Evolutionary conservation across 495 filamentous ascomycete species (phyloP).

Genomic region (Penicillium lividum): DNA sequence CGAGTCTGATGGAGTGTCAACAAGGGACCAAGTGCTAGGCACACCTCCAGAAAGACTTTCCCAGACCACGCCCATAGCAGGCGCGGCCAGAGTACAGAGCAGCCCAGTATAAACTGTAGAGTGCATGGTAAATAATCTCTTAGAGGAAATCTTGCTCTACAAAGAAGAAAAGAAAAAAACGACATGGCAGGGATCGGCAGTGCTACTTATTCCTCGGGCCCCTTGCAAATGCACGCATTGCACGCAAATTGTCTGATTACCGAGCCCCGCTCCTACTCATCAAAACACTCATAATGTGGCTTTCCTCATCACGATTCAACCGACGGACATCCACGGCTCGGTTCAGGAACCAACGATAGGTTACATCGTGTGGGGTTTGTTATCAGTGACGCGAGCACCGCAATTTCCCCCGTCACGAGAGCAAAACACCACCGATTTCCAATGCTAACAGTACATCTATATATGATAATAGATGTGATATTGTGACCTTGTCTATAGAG

Average conservation of each 20-base stretch:
- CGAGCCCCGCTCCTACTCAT: constrained; percentile 2
- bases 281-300: not conserved
- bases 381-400: constrained; percentile 9
- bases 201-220: constrained; percentile 16
- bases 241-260: constrained; percentile 6
- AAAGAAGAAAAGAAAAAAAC: constrained; percentile 3
- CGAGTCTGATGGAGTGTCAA: constrained; percentile 13
- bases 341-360: constrained; percentile 5
- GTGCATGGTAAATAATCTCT: constrained; percentile 15
- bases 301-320: constrained; percentile 3
- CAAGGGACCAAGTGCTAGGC: constrained; percentile 17
- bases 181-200: constrained; percentile 17
- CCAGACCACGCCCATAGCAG: constrained; percentile 21
- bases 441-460: too few species aligned
- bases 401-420: not conserved
- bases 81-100: constrained; percentile 23
- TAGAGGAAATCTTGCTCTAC: too few species aligned
- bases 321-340: constrained; percentile 17
- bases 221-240: not conserved
- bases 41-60: constrained; percentile 17
- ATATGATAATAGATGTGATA: too few species aligned
- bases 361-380: constrained; percentile 20
- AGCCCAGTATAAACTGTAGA: constrained; percentile 19
- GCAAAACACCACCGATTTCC: not conserved
- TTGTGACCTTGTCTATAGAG: too few species aligned